Conservation (phyloP, 257 asterid genomes). For the Gentiana dahurica region DNA sequence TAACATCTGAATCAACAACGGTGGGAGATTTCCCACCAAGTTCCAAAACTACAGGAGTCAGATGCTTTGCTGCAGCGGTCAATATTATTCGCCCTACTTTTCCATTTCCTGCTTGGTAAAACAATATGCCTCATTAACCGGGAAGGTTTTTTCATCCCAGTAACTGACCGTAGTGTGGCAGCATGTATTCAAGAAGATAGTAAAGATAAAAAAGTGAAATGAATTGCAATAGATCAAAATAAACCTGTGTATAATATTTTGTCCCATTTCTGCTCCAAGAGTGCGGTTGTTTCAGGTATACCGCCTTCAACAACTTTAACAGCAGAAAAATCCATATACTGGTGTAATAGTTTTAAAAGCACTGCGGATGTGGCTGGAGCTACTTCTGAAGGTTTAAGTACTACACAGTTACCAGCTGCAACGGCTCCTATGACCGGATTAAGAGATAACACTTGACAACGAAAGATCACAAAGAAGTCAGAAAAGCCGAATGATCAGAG, state of each 20-base stretch:
- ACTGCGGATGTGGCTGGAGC: conserved; percentile 52
- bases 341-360: conserved; percentile 48
- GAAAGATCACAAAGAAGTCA: not conserved
- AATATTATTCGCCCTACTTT: conserved; percentile 70
- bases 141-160: too few species aligned
- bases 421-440: conserved; percentile 86
- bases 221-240: not conserved
- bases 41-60: conserved; percentile 81
- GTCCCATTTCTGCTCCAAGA: conserved; percentile 72
- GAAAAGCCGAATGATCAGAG: not conserved
- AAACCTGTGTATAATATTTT: conserved; percentile 73
- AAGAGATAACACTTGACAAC: conserved; percentile 42
- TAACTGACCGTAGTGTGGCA: too few species aligned
- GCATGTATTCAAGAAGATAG: too few species aligned
- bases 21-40: conserved; percentile 87
- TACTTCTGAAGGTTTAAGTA: conserved; percentile 56
- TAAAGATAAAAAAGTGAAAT: not conserved
- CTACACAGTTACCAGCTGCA: conserved; percentile 86
- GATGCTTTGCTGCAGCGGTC: conserved; percentile 86
- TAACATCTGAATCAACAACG: conserved; percentile 58
- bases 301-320: conserved; percentile 68
- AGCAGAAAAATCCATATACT: conserved; percentile 64
- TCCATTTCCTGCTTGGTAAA: conserved; percentile 42
- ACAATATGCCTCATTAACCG: not conserved
- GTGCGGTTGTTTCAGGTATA: conserved; percentile 37